Base-by-base conservation (phyloP, 2,329 filamentous ascomycete genomes). In the Sclerotinia sclerotiorum region DNA sequence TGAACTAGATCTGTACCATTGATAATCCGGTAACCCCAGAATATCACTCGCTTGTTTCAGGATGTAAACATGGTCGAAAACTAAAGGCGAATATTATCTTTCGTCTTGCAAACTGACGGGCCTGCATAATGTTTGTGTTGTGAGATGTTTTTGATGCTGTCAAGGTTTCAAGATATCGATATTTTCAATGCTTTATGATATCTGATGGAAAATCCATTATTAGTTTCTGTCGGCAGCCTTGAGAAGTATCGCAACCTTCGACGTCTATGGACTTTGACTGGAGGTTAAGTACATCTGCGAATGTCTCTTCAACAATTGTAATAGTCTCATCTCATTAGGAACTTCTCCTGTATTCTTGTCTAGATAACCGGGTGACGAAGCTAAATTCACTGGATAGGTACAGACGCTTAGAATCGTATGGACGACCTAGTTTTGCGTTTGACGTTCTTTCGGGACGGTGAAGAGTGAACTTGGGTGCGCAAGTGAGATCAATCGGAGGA, bases 1-100 rank as follows among this genome's bases (percentile, higher is more conserved):
- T 62, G 56, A 62, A 62, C 56, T 35, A 61, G 57, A 67, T 56
- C 21, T 57, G 13, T 13, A 51, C 46, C 60, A 46, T 51, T 49
- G 46, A 51, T 39, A 27, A 51, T 19, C 19, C 21, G 29, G 35
- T 62, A 39, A 62, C 46, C 21, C 42, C 46, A 62, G 15, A 29
- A 62, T 49, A 51, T 27, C 32, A 21, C 24, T 67, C 56, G 46
- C 48, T 49, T 55, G 56, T 62, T 67, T 62, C 48, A 67, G 24
- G 29, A 62, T 61, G 35, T 61, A 61, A 62, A 67, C 32, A 67
- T 35, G 39, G 35, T 27, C 51, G 44, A 62, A 39, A 44, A 62
- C 35, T 49, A 62, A 24, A 62, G 44, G 58, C 29, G 29, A 21
- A 24, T 21, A 35, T 58, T 35, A 8, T 58, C n/a, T 62, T 46